Percentiles rank a stretch among this genome's conserved stretches.
phyloP scores from a whole-genome alignment of 306 rosid genomes.

The Trifolium pratense region DNA sequence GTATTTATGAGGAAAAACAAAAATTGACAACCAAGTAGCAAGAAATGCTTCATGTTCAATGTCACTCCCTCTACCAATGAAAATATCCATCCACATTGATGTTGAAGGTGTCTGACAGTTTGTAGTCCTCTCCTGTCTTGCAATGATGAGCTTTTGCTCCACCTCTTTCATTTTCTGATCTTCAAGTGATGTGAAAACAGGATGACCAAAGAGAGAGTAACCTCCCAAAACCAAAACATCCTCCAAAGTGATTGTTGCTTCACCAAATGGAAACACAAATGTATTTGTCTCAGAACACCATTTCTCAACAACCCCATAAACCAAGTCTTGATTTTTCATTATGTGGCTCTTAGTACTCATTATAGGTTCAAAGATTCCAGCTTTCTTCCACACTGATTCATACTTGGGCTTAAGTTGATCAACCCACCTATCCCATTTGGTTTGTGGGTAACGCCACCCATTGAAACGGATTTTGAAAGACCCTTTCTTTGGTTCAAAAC shows the following conservation, averaged over 20 bases:
- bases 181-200: constrained; percentile 34
- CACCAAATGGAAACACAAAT: constrained; percentile 59
- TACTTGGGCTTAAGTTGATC: constrained; percentile 30
- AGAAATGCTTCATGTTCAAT: constrained; percentile 72
- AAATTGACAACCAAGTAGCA: constrained; percentile 51
- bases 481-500: constrained; percentile 32
- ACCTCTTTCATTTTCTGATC: constrained; percentile 33
- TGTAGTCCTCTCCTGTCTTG: background rate
- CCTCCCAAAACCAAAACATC: constrained; percentile 62
- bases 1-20: constrained; percentile 38
- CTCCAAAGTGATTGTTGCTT: constrained; percentile 63
- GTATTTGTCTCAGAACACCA: constrained; percentile 54
- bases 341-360: constrained; percentile 42
- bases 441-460: constrained; percentile 33
- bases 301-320: constrained; percentile 46
- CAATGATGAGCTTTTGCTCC: constrained; percentile 39
- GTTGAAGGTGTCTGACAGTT: background rate
- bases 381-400: constrained; percentile 50
- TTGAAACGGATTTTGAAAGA: constrained; percentile 31
- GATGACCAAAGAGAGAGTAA: constrained; percentile 50
- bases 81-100: constrained; percentile 38
- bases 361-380: constrained; percentile 56
- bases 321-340: constrained; percentile 12
- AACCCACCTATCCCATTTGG: constrained; percentile 49
- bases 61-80: constrained; percentile 47